These are phyloP conservation scores for Pyrenochaeta sp. DNA, from an alignment of 2,329 filamentous ascomycete genomes.

Conservation along the genomic window DNA sequence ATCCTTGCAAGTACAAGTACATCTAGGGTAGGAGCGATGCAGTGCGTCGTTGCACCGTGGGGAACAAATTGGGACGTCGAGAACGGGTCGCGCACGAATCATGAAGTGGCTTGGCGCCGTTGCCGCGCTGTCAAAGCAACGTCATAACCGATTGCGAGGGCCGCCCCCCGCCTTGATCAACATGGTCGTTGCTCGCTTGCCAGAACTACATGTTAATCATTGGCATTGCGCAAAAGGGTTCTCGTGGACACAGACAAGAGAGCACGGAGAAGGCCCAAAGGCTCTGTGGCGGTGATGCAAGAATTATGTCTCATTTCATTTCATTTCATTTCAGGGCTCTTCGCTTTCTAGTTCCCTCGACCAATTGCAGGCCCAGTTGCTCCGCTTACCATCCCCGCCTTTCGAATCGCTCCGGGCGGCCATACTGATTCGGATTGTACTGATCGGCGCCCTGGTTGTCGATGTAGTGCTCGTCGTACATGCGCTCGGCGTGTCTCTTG, in stretches of 20 bases:
- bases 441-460: constrained; percentile 51
- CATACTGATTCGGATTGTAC: constrained; percentile 57
- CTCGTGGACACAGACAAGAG: too few species aligned
- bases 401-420: constrained; percentile 43
- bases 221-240: too few species aligned
- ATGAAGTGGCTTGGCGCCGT: not conserved
- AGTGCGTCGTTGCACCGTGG: not conserved
- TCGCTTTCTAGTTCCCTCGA: not conserved
- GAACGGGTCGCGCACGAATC: not conserved
- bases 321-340: not conserved
- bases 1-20: not conserved
- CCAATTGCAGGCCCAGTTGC: not conserved
- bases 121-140: not conserved
- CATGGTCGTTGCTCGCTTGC: not conserved
- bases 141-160: not conserved
- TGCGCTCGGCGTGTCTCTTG: constrained; percentile 52
- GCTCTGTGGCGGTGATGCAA: not conserved
- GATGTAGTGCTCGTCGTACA: constrained; percentile 61
- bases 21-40: not conserved
- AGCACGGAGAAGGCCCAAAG: too few species aligned
- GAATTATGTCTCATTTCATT: not conserved
- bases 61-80: not conserved
- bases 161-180: not conserved
- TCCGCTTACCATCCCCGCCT: constrained; percentile 35
- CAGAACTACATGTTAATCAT: too few species aligned